These are phyloP conservation scores for cucumber (Cucumis sativus) DNA, from an alignment of 306 rosid genomes.

Conservation along the genomic window DNA sequence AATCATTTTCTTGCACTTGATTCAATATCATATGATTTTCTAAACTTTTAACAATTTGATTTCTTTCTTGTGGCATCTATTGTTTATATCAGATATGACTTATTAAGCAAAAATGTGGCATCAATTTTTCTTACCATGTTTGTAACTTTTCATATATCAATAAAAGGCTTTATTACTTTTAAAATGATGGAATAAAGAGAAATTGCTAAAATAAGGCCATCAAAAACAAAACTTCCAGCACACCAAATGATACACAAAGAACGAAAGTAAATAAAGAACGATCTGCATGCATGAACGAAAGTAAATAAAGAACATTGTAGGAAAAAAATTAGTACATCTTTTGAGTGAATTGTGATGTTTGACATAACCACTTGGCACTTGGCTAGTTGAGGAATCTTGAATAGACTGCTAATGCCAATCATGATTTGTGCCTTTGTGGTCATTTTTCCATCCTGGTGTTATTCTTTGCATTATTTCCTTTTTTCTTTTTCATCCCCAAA, in stretches of 20 bases:
- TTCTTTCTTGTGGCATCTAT: background rate
- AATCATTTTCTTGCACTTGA: background rate
- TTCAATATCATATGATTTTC: background rate
- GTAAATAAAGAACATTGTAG: background rate
- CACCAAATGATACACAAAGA: background rate
- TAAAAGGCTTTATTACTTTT: background rate
- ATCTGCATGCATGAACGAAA: background rate
- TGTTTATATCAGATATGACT: background rate
- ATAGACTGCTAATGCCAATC: background rate
- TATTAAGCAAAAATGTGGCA: background rate
- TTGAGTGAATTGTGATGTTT: background rate
- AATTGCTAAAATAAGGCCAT: background rate
- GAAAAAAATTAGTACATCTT: background rate
- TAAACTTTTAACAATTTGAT: background rate
- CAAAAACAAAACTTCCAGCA: background rate
- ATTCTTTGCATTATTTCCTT: background rate
- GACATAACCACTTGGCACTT: background rate
- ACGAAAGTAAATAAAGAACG: background rate
- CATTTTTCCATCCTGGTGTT: background rate
- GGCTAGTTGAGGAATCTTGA: background rate
- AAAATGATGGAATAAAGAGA: background rate
- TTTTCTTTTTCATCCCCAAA: slow-evolving; percentile 10
- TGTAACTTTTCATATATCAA: background rate
- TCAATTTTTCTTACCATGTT: background rate
- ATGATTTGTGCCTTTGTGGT: background rate